Conservation (phyloP, 1,139 yeast genomes). For the Yamadazyma mexicana region DNA sequence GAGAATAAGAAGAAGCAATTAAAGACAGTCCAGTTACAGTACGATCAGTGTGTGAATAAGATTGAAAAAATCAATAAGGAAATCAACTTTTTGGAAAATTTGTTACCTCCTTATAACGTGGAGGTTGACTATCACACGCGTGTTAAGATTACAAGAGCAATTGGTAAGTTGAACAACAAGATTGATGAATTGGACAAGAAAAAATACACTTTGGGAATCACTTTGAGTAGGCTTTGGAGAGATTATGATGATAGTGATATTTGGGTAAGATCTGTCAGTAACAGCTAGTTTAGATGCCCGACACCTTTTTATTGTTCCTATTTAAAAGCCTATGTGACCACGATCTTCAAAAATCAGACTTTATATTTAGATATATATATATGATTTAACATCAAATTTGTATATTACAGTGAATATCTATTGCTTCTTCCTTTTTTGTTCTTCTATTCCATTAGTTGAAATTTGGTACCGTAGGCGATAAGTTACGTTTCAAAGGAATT, state of each 20-base stretch:
- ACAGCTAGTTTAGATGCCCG: neutral
- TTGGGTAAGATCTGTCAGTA: slow-evolving; percentile 36
- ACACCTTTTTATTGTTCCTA: no score
- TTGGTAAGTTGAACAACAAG: slow-evolving; percentile 40
- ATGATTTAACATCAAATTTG: neutral
- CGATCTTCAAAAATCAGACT: neutral
- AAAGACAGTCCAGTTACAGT: slow-evolving; percentile 34
- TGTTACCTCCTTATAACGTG: slow-evolving; percentile 48
- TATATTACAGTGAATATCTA: neutral
- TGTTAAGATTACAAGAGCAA: slow-evolving; percentile 42
- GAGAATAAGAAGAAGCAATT: slow-evolving; percentile 13
- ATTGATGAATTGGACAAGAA: slow-evolving; percentile 46
- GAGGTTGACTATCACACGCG: slow-evolving; percentile 47
- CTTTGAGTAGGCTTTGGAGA: slow-evolving; percentile 47
- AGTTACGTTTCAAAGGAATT: neutral
- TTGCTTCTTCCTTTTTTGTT: neutral
- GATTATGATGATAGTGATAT: slow-evolving; percentile 44
- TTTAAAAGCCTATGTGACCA: neutral
- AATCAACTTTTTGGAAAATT: slow-evolving; percentile 36
- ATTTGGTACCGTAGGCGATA: slow-evolving; percentile 1
- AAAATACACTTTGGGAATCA: slow-evolving; percentile 44
- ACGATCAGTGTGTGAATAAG: slow-evolving; percentile 34
- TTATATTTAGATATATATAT: neutral
- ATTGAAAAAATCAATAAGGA: slow-evolving; percentile 44
- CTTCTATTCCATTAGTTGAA: neutral